phyloP scores from a whole-genome alignment of 73 alveolate genomes.

The Durusdinium trenchii region DNA sequence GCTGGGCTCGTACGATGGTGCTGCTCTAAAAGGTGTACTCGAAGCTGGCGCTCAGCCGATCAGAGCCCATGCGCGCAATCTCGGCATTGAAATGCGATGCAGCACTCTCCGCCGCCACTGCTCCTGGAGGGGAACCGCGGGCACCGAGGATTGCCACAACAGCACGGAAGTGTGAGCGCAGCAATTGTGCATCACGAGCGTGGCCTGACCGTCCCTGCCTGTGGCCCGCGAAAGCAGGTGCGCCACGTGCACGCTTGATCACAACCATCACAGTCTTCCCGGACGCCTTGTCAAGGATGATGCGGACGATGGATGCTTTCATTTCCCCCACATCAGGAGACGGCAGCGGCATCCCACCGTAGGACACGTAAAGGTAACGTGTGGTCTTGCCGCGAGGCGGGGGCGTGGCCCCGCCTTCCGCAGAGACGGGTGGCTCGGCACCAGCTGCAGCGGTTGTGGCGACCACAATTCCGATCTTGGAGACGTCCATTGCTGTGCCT shows the following conservation, averaged over 20 bases:
- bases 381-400: not conserved
- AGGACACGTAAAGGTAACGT: not conserved
- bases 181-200: not conserved
- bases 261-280: not conserved
- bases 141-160: too few species aligned
- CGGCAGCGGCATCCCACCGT: not conserved
- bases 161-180: not conserved
- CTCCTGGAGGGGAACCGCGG: too few species aligned
- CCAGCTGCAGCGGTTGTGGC: not conserved
- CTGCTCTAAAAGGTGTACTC: too few species aligned
- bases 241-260: not conserved
- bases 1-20: too few species aligned
- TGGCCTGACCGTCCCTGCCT: not conserved
- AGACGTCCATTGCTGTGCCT: not conserved
- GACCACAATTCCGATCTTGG: not conserved
- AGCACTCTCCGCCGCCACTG: too few species aligned
- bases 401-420: not conserved
- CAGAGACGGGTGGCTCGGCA: not conserved
- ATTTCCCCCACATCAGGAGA: not conserved
- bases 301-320: not conserved
- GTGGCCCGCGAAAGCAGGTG: not conserved
- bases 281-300: not conserved
- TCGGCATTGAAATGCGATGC: too few species aligned
- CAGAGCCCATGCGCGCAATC: too few species aligned
- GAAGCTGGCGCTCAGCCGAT: too few species aligned